Conservation (phyloP, 1,284 basidiomycete genomes). For the Spongispora temasekensis region DNA sequence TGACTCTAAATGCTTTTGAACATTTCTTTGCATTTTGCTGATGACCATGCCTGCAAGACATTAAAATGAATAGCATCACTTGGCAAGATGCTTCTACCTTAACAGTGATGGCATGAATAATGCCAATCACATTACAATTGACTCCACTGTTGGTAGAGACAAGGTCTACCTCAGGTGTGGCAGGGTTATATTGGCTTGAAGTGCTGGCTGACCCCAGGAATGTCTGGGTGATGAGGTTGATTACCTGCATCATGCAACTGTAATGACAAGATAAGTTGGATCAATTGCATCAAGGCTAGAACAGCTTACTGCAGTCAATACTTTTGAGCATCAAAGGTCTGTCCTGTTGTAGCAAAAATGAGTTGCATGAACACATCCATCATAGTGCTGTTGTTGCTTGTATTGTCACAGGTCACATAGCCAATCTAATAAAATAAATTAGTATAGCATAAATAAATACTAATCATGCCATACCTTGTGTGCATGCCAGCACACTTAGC, state of each 20-base stretch:
- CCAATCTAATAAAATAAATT: too few species aligned
- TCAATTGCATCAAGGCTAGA: background rate
- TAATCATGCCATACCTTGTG: slow-evolving; percentile 1
- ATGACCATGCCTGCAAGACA: background rate
- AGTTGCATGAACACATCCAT: background rate
- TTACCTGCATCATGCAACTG: background rate
- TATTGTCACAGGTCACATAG: too few species aligned
- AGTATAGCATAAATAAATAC: background rate
- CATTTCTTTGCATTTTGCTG: background rate
- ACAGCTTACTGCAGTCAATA: background rate
- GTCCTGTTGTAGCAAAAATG: background rate
- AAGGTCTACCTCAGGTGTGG: background rate
- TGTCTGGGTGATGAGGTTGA: background rate
- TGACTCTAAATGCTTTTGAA: background rate
- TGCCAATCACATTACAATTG: background rate
- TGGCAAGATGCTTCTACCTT: background rate
- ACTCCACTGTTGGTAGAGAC: background rate
- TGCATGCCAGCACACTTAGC: background rate
- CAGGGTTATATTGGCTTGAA: background rate
- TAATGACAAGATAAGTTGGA: background rate
- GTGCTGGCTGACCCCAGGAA: background rate
- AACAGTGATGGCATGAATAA: background rate
- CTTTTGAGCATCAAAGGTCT: background rate
- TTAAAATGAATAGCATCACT: background rate
- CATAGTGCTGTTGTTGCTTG: too few species aligned